Evolutionary conservation across 1,139 yeast genomes (phyloP).

Genomic region (Spencermartinsiella ligniputridi): DNA sequence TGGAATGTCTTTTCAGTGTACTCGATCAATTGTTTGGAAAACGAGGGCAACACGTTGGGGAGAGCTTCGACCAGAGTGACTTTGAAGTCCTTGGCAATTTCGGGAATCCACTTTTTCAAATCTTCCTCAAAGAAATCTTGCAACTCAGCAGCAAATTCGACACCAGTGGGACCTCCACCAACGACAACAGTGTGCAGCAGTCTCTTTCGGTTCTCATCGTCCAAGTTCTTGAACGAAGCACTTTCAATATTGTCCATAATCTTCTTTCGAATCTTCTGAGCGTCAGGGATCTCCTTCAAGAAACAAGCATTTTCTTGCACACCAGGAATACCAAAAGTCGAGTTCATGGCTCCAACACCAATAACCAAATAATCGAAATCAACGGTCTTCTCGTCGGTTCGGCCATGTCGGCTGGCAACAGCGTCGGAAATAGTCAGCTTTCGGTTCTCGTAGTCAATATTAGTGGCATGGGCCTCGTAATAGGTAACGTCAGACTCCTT

Average conservation of each 20-base stretch:
- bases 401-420: slow-evolving; percentile 20
- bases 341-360: slow-evolving; percentile 90
- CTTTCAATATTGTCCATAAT: slow-evolving; percentile 79
- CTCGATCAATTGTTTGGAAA: slow-evolving; percentile 75
- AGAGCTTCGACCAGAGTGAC: slow-evolving; percentile 86
- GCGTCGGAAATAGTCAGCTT: slow-evolving; percentile 52
- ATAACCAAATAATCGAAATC: slow-evolving; percentile 76
- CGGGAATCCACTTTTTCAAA: slow-evolving; percentile 84
- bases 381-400: slow-evolving; percentile 16
- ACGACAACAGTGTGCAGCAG: slow-evolving; percentile 80
- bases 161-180: slow-evolving; percentile 98
- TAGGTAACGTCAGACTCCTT: slow-evolving; percentile 75
- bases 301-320: slow-evolving; percentile 82
- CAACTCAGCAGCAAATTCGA: slow-evolving; percentile 91
- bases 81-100: slow-evolving; percentile 70
- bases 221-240: slow-evolving; percentile 70
- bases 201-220: slow-evolving; percentile 75
- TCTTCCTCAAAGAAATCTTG: slow-evolving; percentile 94
- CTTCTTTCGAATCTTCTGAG: slow-evolving; percentile 68
- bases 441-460: slow-evolving; percentile 65
- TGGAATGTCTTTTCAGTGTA: slow-evolving; percentile 80
- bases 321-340: slow-evolving; percentile 91
- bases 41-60: slow-evolving; percentile 85
- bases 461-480: slow-evolving; percentile 88
- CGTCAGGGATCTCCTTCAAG: slow-evolving; percentile 82